phyloP scores from a whole-genome alignment of 2,329 filamentous ascomycete genomes.

The Aspergillus clavatus region DNA sequence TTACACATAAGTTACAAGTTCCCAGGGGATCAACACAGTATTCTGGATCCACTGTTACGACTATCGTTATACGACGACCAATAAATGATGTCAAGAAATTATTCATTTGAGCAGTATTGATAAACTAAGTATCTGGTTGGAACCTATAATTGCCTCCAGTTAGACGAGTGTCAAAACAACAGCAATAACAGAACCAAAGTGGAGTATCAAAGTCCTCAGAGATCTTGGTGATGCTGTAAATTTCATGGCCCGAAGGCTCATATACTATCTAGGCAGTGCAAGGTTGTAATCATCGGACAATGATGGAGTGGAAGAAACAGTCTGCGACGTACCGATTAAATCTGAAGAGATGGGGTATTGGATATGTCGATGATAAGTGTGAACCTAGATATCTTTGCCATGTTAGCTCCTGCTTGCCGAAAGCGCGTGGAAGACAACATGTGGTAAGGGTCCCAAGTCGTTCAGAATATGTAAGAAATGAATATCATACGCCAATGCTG shows the following conservation, averaged over 20 bases:
- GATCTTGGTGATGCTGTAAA: slow-evolving; percentile 62
- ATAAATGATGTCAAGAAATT: too few relatives aligned
- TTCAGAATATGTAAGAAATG: slow-evolving; percentile 99
- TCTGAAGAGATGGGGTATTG: background rate
- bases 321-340: slow-evolving; percentile 22
- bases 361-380: slow-evolving; percentile 1
- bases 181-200: slow-evolving; percentile 4
- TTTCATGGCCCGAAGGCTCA: slow-evolving; percentile 57
- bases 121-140: too few relatives aligned
- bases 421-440: background rate
- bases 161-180: slow-evolving; percentile 13
- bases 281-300: slow-evolving; percentile 62
- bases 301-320: slow-evolving; percentile 9
- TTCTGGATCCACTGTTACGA: background rate
- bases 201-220: slow-evolving; percentile 50
- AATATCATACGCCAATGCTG: slow-evolving; percentile 77
- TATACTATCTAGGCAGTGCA: slow-evolving; percentile 63
- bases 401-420: slow-evolving; percentile 18
- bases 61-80: background rate
- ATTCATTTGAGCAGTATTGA: too few relatives aligned
- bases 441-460: slow-evolving; percentile 14
- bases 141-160: slow-evolving; percentile 12
- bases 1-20: too few relatives aligned
- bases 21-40: background rate
- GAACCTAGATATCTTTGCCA: slow-evolving; percentile 17